Base-by-base conservation (phyloP, 73 alveolate genomes). In the Tetrahymena borealis region DNA sequence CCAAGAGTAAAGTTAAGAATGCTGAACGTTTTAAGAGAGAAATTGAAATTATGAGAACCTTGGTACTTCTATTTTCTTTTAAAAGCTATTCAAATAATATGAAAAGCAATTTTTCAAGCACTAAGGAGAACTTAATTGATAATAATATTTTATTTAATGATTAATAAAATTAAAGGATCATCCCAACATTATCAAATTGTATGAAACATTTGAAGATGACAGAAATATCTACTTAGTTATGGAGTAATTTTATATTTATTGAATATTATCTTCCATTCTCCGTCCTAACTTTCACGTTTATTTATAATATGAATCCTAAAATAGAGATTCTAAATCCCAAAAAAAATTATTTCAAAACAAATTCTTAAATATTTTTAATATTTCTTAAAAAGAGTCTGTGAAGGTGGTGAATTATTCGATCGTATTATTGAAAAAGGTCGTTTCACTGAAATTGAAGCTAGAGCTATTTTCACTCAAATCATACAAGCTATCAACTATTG, bases 381-480 rank as follows among this genome's bases (percentile, higher is more conserved):
- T 32, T 78, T 33, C 78, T 12, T 90, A 39, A 36, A 39, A 43
- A 93, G 95, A 90, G 90, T 79, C 79, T 91, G 90, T 18, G 40
- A 38, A 79, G 97, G 97, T 20, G 97, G 97, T 1, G 97, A 95
- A 24, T 91, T 97, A 78, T 93, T 92, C 39, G 96, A 93, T 18
- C 38, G 94, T 78, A 93, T 95, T 91, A 95, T 96, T 32, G 94
- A 91, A 39, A 94, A 96, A 78, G 97, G 97, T 36, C 96, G 94
- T 78, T 95, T 97, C 90, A 78, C 99, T 6, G 99, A 98, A 92
- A 90, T 96, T 39, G 97, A 97, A 91, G 99, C 99, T 11, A 96
- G 97, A 39, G 40, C 60, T 16, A 93, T 96, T 33, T 96, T 98
- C 93, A 79, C 91, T 39, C 96, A 97, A 79, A 96, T 98, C 6